Evolutionary conservation across 2,329 filamentous ascomycete species (phyloP), one percentile per base, ranked within the genome.

Genomic region (Emmonsiellopsis sp.): DNA sequence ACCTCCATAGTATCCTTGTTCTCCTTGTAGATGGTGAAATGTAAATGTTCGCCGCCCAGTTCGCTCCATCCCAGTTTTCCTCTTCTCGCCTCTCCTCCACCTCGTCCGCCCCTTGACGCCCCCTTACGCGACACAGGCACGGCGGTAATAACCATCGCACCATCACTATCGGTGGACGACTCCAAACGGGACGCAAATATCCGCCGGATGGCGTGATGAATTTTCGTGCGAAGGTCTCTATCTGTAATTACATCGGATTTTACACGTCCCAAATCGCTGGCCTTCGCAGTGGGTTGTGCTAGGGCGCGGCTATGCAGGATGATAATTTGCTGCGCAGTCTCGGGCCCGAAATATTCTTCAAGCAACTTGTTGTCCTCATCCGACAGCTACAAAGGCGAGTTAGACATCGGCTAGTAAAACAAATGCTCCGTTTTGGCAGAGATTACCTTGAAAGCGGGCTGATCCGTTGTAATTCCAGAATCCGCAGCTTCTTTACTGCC

Each of bases 1-100:
- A 89, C 85, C 62, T 96, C 91, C 87, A 95, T 94, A 1, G 91
- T 96, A 66, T 96, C 91, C 66, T 92, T 91, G 73, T 96, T 96
- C 73, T 95, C 91, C 73, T 96, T 96, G 80, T 92, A 94, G 50
- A 96, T 77, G 0, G 88, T 92, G 68, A 95, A 95, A 68, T 95
- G 90, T 11, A 95, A 74, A 67, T 89, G 93, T 48, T 90, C 85
- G 15, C 87, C 89, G n/a, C 78, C 84, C 42, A 84, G 73, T 59
- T 86, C 83, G 51, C 82, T 73, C 83, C 83, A 87, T 51, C 73
- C 76, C 37, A 80, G 62, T 60, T 78, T 79, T 44, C 73, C 70
- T 49, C 68, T 67, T 47, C 65, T 58, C 54, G 63, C 51, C 54
- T 63, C 57, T 53, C 61, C 61, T 38, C 62, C 61, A 62, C 69